These are phyloP conservation scores for Jaenimonas drosophilae DNA, from an alignment of 208 protist species.

Conservation along the genomic window DNA sequence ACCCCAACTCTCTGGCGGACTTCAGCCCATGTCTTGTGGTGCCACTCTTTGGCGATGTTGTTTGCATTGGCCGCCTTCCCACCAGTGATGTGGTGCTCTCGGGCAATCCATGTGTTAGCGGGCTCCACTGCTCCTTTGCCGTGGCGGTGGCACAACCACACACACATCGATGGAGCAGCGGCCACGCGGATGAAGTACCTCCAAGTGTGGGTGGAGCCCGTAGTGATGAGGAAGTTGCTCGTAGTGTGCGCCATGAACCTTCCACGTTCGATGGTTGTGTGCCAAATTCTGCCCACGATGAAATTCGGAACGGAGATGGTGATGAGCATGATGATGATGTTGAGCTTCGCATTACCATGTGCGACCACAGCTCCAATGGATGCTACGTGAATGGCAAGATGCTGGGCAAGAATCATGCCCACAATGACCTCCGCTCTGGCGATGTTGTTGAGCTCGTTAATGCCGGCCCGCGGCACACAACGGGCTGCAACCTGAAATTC, in stretches of 20 bases:
- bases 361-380: slow-evolving; percentile 57
- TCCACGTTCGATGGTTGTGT: no score
- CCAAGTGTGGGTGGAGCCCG: no score
- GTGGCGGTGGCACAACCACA: no score
- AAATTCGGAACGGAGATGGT: not conserved
- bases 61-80: slow-evolving; percentile 22
- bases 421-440: slow-evolving; percentile 11
- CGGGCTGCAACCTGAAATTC: slow-evolving; percentile 37
- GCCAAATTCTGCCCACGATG: no score
- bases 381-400: slow-evolving; percentile 17
- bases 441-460: slow-evolving; percentile 39
- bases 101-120: slow-evolving; percentile 40
- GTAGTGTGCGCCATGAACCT: no score
- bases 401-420: slow-evolving; percentile 21
- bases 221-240: no score
- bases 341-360: slow-evolving; percentile 10
- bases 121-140: slow-evolving; percentile 25
- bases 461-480: slow-evolving; percentile 15
- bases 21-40: not conserved
- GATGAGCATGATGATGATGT: not conserved
- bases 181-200: no score
- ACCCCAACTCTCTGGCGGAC: no score
- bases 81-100: slow-evolving; percentile 23
- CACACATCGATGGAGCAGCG: no score
- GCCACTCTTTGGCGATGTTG: slow-evolving; percentile 3